phyloP scores from a whole-genome alignment of 192 early-diverging fungal species.

The Powellomyces hirtus region DNA sequence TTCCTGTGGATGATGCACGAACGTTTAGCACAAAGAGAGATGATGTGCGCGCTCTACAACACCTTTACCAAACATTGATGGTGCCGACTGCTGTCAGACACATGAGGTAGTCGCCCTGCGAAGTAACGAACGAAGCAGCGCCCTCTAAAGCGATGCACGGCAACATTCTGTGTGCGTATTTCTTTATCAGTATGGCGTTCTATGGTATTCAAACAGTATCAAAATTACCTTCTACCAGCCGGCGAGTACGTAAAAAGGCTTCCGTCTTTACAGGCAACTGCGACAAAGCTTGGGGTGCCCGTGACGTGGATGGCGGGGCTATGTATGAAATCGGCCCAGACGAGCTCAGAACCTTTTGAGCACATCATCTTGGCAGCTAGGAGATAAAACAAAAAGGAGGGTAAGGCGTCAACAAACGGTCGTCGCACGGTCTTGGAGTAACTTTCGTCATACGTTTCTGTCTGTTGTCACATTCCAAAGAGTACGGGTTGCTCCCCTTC shows the following conservation, averaged over 20 bases:
- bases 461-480: constrained; percentile 32
- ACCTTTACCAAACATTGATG: constrained; percentile 63
- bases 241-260: constrained; percentile 63
- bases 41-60: no score
- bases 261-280: constrained; percentile 65
- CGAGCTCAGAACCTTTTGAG: constrained; percentile 33
- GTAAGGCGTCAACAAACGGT: no score
- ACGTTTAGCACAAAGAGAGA: no score
- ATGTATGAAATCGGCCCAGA: constrained; percentile 64
- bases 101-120: constrained; percentile 60
- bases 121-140: constrained; percentile 57
- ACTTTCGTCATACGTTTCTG: constrained; percentile 8
- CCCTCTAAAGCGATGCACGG: constrained; percentile 66
- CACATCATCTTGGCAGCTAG: no score
- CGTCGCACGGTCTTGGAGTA: no score
- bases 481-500: background rate
- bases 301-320: constrained; percentile 58
- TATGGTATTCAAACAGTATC: no score
- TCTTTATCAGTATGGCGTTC: no score
- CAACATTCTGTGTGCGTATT: constrained; percentile 63
- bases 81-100: constrained; percentile 61
- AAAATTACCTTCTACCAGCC: constrained; percentile 69
- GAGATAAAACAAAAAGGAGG: no score
- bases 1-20: constrained; percentile 65
- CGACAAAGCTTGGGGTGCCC: constrained; percentile 57